Evolutionary conservation across 2,329 filamentous ascomycete genomes (phyloP).

Genomic region (Sporothrix mexicana): DNA sequence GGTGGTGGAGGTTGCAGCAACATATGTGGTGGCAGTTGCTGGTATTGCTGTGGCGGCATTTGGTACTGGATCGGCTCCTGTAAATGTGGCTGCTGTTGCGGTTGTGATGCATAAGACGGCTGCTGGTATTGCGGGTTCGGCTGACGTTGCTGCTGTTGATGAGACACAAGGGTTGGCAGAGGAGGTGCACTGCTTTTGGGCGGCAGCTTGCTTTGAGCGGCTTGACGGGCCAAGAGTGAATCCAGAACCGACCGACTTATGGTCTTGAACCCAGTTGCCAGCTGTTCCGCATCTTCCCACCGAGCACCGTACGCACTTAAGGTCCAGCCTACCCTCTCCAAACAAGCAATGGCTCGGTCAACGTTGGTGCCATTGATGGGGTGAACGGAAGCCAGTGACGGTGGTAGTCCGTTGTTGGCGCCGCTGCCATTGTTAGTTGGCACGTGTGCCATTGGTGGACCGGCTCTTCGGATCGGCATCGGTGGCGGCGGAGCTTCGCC

Average conservation of each 20-base stretch:
- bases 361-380: conserved; percentile 53
- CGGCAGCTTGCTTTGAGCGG: conserved; percentile 42
- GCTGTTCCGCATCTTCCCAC: conserved; percentile 62
- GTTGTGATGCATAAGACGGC: conserved; percentile 1
- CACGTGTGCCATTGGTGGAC: conserved; percentile 22
- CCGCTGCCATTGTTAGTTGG: conserved; percentile 34
- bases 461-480: conserved; percentile 51
- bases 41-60: conserved; percentile 9
- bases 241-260: conserved; percentile 54
- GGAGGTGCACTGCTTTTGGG: background rate
- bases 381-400: conserved; percentile 15
- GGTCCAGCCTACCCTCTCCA: conserved; percentile 60
- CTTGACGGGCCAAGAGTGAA: conserved; percentile 50
- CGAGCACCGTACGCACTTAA: conserved; percentile 63
- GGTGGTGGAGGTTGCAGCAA: conserved; percentile 12
- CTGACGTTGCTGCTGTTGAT: conserved; percentile 46
- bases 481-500: conserved; percentile 59
- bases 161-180: conserved; percentile 40
- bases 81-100: conserved; percentile 19
- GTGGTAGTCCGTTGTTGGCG: background rate
- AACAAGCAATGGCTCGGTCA: conserved; percentile 60
- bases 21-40: conserved; percentile 23
- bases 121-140: conserved; percentile 39
- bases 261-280: conserved; percentile 60
- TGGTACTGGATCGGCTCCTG: conserved; percentile 34